Base-by-base conservation (phyloP, 1,284 basidiomycete genomes). In the Cutaneotrichosporon spelunceum region DNA sequence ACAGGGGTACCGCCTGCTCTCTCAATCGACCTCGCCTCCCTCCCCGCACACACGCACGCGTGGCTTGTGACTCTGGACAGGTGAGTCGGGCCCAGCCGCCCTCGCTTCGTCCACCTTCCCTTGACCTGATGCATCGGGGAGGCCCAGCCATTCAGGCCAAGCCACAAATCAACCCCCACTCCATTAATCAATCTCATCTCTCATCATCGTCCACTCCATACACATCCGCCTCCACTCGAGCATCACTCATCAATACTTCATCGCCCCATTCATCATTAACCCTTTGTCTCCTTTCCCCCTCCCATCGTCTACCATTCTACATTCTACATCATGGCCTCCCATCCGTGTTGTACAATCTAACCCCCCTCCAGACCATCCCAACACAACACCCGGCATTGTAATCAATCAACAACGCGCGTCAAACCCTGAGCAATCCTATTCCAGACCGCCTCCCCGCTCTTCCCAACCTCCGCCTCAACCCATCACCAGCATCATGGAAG, bases 401-500 rank as follows among this genome's bases (percentile, higher is more conserved):
- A 42, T 42, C 47, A 19, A 23, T 42, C 34, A 57, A 34, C 48
- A 56, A 10, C 57, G 55, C 33, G 39, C 11, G 33, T 42, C 61
- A 29, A 42, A 42, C 39, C 39, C 39, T 42, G 39, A 42, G n/a
- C 36, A 13, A 33, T 23, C 62, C 24, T 19, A 50, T 27, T 19
- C 57, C 1, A 39, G 42, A 16, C n/a, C 30, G 33, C 44, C 27
- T 10, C 36, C 21, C 23, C 42, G 7, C 42, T n/a, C 42, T 23
- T 30, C 21, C 47, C 9, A 16, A n/a, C 48, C 47, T 19, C 29
- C 29, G 30, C 52, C 9, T 21, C 61, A 33, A 42, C 49, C 19
- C 49, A 44, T 26, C 30, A 33, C 30, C 44, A 33, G 48, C 64
- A 61, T 48, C 34, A 66, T 64, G 66, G 66, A 64, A 47, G 60